Percentiles rank a stretch among this genome's conserved stretches.
Conservation (phyloP, 192 early-diverging fungal species). For the Entophlyctis helioformis region DNA sequence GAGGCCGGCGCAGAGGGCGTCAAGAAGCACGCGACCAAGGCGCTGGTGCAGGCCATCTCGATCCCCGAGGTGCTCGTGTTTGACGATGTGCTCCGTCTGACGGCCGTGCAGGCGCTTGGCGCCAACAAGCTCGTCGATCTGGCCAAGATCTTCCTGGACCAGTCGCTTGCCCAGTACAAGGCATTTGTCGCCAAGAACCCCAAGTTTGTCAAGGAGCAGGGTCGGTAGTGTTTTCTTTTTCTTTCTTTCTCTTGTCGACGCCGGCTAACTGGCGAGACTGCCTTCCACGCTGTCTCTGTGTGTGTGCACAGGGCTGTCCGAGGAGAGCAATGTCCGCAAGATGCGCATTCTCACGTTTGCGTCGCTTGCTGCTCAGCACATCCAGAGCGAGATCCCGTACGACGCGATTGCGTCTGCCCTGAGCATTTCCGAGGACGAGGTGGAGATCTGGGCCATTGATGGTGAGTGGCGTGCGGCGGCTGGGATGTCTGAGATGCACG, state of each 20-base stretch:
- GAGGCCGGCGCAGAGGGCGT: conserved; percentile 23
- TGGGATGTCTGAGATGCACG: no score
- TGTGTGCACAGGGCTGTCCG: conserved; percentile 6
- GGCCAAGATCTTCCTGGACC: conserved; percentile 54
- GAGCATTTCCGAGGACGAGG: conserved; percentile 62
- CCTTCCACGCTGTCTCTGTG: background rate
- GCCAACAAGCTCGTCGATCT: conserved; percentile 51
- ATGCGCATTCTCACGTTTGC: conserved; percentile 79
- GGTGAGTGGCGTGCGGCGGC: conserved; percentile 10
- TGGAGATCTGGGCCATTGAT: conserved; percentile 94
- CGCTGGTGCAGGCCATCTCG: conserved; percentile 54
- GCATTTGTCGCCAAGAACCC: conserved; percentile 43
- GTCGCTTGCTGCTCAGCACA: conserved; percentile 56
- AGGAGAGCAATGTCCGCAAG: conserved; percentile 57
- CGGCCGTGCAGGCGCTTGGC: conserved; percentile 48
- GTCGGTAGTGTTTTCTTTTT: conserved; percentile 9
- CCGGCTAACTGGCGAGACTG: no score
- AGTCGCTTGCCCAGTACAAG: conserved; percentile 52
- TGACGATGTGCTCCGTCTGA: conserved; percentile 59
- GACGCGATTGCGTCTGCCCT: conserved; percentile 59
- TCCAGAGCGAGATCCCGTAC: conserved; percentile 60
- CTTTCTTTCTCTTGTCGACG: no score
- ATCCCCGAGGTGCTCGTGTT: conserved; percentile 63
- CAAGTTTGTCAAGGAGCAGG: conserved; percentile 37
- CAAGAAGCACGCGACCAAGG: conserved; percentile 44